Evolutionary conservation across 345 rosid genomes (phyloP).

Genomic region (Gossypium thurberi): DNA sequence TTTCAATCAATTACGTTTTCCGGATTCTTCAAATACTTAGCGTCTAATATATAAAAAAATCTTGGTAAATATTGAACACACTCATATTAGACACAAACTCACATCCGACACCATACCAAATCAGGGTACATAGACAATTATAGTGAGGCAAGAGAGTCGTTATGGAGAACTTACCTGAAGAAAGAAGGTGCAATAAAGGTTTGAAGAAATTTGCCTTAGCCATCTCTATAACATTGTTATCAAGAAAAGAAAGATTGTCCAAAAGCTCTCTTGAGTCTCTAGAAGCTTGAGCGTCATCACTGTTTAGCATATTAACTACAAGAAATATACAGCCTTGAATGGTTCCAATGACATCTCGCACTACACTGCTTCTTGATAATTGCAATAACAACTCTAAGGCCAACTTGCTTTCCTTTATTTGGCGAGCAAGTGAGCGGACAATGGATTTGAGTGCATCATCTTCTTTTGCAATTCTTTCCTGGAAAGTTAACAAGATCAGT

Average conservation of each 20-base stretch:
- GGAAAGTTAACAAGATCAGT: neutral
- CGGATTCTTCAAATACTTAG: neutral
- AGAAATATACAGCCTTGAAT: slow-evolving; percentile 25
- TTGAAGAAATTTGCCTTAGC: slow-evolving; percentile 26
- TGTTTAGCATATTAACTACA: slow-evolving; percentile 19
- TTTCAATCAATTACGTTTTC: neutral
- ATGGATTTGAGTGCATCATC: slow-evolving; percentile 16
- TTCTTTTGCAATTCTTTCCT: slow-evolving; percentile 21
- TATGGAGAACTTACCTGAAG: slow-evolving; percentile 15
- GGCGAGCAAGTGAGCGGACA: slow-evolving; percentile 26
- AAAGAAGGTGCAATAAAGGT: slow-evolving; percentile 23
- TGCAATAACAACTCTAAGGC: slow-evolving; percentile 22
- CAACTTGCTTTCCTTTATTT: slow-evolving; percentile 20
- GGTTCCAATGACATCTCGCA: slow-evolving; percentile 16
- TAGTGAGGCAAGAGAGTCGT: neutral
- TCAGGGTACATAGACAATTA: neutral
- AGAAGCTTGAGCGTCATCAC: slow-evolving; percentile 19
- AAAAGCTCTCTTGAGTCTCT: slow-evolving; percentile 19
- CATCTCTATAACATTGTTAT: slow-evolving; percentile 24
- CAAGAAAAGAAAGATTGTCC: slow-evolving; percentile 19
- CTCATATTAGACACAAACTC: neutral
- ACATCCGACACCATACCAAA: neutral
- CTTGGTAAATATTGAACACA: neutral
- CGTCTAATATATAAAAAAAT: neutral
- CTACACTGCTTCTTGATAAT: slow-evolving; percentile 11